A percentile compares a stretch with the other conserved stretches of the same genome.
Conservation (phyloP, 2,329 filamentous ascomycete species). For the Calonectria multiphialidica region DNA sequence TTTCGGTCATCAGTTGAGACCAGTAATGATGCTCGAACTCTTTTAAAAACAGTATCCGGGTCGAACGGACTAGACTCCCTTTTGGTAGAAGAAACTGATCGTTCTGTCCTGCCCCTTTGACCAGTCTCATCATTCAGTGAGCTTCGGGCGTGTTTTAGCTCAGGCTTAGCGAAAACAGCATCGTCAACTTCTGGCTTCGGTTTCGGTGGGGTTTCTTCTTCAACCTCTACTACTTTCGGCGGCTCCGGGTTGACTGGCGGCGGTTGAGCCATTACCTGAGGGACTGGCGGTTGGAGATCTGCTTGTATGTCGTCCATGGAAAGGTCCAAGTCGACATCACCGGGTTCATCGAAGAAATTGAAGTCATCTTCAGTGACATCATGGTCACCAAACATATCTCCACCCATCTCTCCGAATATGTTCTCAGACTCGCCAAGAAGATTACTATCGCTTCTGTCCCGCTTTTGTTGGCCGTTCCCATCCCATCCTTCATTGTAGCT, state of each 20-base stretch:
- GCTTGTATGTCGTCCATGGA: conserved; percentile 42
- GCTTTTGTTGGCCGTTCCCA: conserved; percentile 56
- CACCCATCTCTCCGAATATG: conserved; percentile 77
- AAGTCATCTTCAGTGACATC: conserved; percentile 87
- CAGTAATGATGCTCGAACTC: conserved; percentile 62
- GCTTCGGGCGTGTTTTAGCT: conserved; percentile 69
- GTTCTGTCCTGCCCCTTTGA: conserved; percentile 47
- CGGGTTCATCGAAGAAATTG: conserved; percentile 81
- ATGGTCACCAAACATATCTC: conserved; percentile 78
- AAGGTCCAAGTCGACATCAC: conserved; percentile 53
- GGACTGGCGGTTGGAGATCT: conserved; percentile 19
- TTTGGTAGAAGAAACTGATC: conserved; percentile 54
- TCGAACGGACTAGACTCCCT: conserved; percentile 69
- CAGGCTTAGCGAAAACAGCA: conserved; percentile 68
- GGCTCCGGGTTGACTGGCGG: conserved; percentile 30
- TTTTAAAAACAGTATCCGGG: conserved; percentile 69
- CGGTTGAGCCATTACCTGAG: conserved; percentile 18
- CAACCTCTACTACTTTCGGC: conserved; percentile 24
- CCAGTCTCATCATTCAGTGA: conserved; percentile 58
- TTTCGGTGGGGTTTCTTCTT: conserved; percentile 29
- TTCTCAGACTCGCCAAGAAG: conserved; percentile 65
- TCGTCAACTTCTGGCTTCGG: conserved; percentile 36
- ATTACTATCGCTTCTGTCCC: conserved; percentile 57
- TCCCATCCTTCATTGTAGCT: conserved; percentile 46
- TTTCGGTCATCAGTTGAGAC: conserved; percentile 35